phyloP scores from a whole-genome alignment of 352 stramenopile species.

The Globisporangium alternatum region DNA sequence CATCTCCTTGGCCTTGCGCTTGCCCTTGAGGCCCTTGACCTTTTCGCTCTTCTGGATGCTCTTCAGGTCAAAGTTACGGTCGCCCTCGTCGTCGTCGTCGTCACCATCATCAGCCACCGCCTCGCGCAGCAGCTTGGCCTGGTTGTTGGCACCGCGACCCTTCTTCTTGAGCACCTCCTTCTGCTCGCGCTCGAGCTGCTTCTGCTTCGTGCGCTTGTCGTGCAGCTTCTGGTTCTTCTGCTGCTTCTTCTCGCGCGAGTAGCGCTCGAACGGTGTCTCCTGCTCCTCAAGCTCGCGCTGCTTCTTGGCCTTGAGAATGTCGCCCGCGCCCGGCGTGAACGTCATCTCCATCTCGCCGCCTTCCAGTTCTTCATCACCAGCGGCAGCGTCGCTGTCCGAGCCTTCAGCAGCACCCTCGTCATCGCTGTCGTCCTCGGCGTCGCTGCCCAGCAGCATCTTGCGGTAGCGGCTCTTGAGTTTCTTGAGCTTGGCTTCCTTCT shows the following conservation, averaged over 20 bases:
- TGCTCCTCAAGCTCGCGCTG: slow-evolving; percentile 73
- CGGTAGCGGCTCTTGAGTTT: slow-evolving; percentile 81
- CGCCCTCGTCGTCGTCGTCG: slow-evolving; percentile 35
- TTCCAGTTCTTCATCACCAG: slow-evolving; percentile 17
- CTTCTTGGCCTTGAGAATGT: slow-evolving; percentile 74
- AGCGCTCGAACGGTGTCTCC: slow-evolving; percentile 83
- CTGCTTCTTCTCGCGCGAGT: slow-evolving; percentile 83
- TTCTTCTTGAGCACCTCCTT: slow-evolving; percentile 68
- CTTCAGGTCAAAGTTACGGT: slow-evolving; percentile 87
- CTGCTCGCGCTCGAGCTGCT: slow-evolving; percentile 62
- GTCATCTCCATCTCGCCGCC: slow-evolving; percentile 83
- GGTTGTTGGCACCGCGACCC: slow-evolving; percentile 31
- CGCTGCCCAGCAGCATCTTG: slow-evolving; percentile 73
- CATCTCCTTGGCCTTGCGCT: slow-evolving; percentile 74
- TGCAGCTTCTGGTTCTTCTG: slow-evolving; percentile 85
- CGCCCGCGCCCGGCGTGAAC: slow-evolving; percentile 64
- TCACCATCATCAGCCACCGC: slow-evolving; percentile 44
- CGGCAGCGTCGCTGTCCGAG: slow-evolving; percentile 16
- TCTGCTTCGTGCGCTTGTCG: slow-evolving; percentile 65
- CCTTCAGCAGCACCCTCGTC: slow-evolving; percentile 25
- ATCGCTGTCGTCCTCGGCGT: slow-evolving; percentile 58
- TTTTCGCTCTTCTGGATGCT: slow-evolving; percentile 74
- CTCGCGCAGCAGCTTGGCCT: slow-evolving; percentile 56
- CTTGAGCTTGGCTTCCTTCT: slow-evolving; percentile 69
- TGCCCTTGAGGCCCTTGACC: slow-evolving; percentile 70